A percentile compares a stretch with the other conserved stretches of the same genome.
Conservation (phyloP, 2,329 filamentous ascomycete species). For the Catunica adiposa region DNA sequence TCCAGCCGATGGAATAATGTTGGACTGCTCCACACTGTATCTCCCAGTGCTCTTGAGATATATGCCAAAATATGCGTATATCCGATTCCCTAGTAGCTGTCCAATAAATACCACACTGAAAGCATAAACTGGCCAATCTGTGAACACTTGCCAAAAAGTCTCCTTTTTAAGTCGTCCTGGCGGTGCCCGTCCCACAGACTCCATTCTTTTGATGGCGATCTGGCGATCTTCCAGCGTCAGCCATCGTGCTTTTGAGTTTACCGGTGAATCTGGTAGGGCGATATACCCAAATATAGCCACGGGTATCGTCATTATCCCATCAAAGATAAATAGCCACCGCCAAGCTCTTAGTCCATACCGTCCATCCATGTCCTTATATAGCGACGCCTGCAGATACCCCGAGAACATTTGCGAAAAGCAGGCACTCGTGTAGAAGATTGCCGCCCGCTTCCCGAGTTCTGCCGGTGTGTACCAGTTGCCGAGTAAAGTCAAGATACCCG, state of each 20-base stretch:
- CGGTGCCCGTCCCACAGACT: constrained; percentile 19
- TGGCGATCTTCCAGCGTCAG: constrained; percentile 18
- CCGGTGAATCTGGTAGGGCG: constrained; percentile 22
- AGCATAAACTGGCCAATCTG: constrained; percentile 20
- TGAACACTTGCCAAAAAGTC: constrained; percentile 19
- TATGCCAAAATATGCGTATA: constrained; percentile 23
- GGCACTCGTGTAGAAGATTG: constrained; percentile 26
- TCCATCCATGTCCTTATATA: constrained; percentile 26
- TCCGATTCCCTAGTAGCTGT: constrained; percentile 23
- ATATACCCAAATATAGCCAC: constrained; percentile 21
- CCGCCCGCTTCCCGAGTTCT: constrained; percentile 27
- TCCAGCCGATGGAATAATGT: constrained; percentile 31
- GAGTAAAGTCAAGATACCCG: constrained; percentile 24
- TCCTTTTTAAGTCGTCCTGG: constrained; percentile 20
- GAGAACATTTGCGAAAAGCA: constrained; percentile 26
- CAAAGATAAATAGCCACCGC: constrained; percentile 32
- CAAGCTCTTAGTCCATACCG: constrained; percentile 24
- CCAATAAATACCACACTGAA: constrained; percentile 22
- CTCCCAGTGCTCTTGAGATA: constrained; percentile 21
- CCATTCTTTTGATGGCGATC: constrained; percentile 20
- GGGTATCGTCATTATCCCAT: constrained; percentile 23
- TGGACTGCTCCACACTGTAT: constrained; percentile 29
- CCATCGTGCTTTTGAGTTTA: constrained; percentile 19
- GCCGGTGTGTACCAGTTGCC: constrained; percentile 29
- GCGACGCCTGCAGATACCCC: constrained; percentile 27